Base-by-base conservation (phyloP, 2,329 filamentous ascomycete species). In the Diaporthe sp. region DNA sequence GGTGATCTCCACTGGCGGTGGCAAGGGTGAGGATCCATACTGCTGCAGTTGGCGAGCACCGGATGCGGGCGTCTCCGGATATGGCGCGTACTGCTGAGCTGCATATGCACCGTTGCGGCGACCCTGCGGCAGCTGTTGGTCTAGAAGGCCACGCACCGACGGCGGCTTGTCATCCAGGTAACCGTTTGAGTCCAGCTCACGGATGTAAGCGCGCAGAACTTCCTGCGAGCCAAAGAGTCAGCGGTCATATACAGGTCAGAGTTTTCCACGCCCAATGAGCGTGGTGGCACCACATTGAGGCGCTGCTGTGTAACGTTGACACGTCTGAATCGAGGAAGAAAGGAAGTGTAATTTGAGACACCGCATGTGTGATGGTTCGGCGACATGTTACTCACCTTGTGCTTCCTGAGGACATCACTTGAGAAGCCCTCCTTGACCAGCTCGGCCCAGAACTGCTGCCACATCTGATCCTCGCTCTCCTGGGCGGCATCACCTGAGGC, bases 401-500 rank as follows among this genome's bases (percentile, higher is more conserved):
- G 88, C 76, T 89, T 86, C 51, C 86, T 85, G 75, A 91, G 79
- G 3, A 91, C 86, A 39, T 90, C 86, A 60, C 84, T 85, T 2
- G 90, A 88, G 78, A 92, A 91, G 12, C 91, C 91, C 76, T 91
- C 90, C 53, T 84, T 85, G 65, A 90, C 86, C 34, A 93, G 85
- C 78, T 92, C 90, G n/a, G 85, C 81, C 76, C 88, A 87, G 80
- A 93, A 92, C 75, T 89, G 85, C 75, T 87, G 87, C 91, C 91
- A 92, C 42, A 91, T 82, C 37, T 87, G 86, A 60, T 90, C 88
- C 31, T 90, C 87, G 71, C 87, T 85, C 22, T 87, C 85, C 25
- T 80, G 76, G 72, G 85, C 79, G 75, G 83, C 81, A 51, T 75
- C 73, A 15, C 70, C 73, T n/a, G 75, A 65, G 17, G 37, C 63